Conservation (phyloP, 345 rosid genomes). For the Syzygium jambos region DNA sequence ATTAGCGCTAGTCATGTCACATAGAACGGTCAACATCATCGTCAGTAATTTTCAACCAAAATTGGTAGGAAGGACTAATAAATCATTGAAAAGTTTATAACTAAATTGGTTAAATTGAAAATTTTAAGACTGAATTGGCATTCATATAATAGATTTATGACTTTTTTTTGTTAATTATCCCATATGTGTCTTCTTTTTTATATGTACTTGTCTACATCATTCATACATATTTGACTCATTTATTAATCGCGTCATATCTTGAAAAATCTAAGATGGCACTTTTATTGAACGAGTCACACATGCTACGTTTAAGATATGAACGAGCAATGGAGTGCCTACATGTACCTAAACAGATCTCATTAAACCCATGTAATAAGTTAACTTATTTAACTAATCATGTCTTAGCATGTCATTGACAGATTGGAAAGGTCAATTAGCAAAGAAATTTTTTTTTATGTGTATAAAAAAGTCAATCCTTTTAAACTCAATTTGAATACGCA, state of each 20-base stretch:
- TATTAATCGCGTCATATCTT: background rate
- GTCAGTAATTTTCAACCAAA: rapidly evolving
- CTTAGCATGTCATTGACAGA: rapidly evolving
- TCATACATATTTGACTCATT: too few relatives aligned
- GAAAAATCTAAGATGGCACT: background rate
- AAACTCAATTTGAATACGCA: background rate
- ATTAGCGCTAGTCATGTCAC: rapidly evolving
- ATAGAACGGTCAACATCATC: rapidly evolving
- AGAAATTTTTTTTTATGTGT: background rate
- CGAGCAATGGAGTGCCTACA: background rate
- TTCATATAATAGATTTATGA: too few relatives aligned
- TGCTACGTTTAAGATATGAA: too few relatives aligned
- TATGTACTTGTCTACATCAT: too few relatives aligned
- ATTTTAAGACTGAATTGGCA: rapidly evolving
- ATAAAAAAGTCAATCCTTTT: background rate
- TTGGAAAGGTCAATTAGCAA: background rate
- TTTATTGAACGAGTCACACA: background rate
- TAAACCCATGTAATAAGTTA: background rate
- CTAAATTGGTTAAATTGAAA: too few relatives aligned
- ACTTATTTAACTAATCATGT: background rate
- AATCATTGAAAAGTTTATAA: rapidly evolving
- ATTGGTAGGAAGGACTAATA: too few relatives aligned
- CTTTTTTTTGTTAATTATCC: too few relatives aligned
- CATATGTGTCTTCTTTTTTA: background rate
- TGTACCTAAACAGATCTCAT: background rate